Evolutionary conservation across 192 early-diverging fungal species (phyloP).

Genomic region (Entophlyctis luteolus): DNA sequence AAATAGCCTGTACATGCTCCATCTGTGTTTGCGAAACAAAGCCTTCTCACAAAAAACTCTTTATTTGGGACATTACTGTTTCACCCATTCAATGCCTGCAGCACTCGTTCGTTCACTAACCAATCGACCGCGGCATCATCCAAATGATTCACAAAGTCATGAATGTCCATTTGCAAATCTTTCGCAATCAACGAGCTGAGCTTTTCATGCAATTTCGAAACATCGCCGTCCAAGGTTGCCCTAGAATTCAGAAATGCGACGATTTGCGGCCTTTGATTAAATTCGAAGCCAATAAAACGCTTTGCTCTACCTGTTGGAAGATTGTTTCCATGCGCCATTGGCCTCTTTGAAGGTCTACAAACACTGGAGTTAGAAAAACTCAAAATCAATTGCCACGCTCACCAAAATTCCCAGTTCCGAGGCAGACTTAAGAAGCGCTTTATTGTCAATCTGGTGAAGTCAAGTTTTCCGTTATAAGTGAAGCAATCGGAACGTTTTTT

Average conservation of each 20-base stretch:
- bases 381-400: not conserved
- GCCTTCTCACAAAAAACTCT: too few species aligned
- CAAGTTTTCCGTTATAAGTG: not conserved
- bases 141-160: conserved; percentile 69
- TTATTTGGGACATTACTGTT: too few species aligned
- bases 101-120: conserved; percentile 44
- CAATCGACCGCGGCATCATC: conserved; percentile 63
- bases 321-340: conserved; percentile 8
- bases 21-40: too few species aligned
- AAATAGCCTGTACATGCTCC: too few species aligned
- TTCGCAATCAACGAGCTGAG: not conserved
- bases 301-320: not conserved
- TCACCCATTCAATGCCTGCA: too few species aligned
- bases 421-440: not conserved
- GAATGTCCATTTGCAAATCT: conserved; percentile 22
- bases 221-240: conserved; percentile 7
- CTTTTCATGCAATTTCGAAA: not conserved
- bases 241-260: conserved; percentile 3
- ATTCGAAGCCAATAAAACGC: not conserved
- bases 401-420: conserved; percentile 5
- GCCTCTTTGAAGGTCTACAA: conserved; percentile 9
- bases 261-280: not conserved
- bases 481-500: not conserved
- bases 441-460: conserved; percentile 19
- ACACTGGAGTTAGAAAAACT: not conserved